phyloP scores from a whole-genome alignment of 2,329 filamentous ascomycete species.

The Penicillium psychrosexuale region DNA sequence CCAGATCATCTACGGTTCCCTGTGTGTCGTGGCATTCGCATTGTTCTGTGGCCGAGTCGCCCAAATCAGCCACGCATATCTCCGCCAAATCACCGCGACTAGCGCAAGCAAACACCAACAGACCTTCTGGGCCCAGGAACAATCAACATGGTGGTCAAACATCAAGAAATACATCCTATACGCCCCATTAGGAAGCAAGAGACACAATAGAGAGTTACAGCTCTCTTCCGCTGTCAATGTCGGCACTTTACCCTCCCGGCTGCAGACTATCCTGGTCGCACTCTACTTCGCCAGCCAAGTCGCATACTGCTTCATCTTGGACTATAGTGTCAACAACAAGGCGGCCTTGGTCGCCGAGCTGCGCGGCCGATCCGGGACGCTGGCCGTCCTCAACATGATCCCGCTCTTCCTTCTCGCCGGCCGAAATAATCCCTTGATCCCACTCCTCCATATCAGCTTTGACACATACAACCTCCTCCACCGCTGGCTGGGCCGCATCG shows the following conservation, averaged over 20 bases:
- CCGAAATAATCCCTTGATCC: slow-evolving; percentile 89
- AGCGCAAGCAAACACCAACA: slow-evolving; percentile 39
- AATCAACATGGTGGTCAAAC: slow-evolving; percentile 40
- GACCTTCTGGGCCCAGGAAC: slow-evolving; percentile 46
- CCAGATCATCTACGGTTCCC: slow-evolving; percentile 39
- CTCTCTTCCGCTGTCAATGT: slow-evolving; percentile 66
- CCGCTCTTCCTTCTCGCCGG: slow-evolving; percentile 84
- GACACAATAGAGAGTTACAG: slow-evolving; percentile 73
- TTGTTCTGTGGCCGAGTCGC: slow-evolving; percentile 42
- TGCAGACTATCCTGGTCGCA: slow-evolving; percentile 67
- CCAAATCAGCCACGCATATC: slow-evolving; percentile 45
- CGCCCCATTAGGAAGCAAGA: slow-evolving; percentile 68
- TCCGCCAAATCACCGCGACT: slow-evolving; percentile 44
- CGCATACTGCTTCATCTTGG: slow-evolving; percentile 61
- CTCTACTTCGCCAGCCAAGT: slow-evolving; percentile 71
- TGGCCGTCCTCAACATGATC: slow-evolving; percentile 87
- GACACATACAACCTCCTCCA: slow-evolving; percentile 94
- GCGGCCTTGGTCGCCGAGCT: slow-evolving; percentile 71
- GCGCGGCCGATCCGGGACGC: slow-evolving; percentile 77
- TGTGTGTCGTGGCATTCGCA: slow-evolving; percentile 34
- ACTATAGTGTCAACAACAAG: slow-evolving; percentile 43
- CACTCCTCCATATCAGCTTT: slow-evolving; percentile 79
- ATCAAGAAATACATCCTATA: slow-evolving; percentile 49
- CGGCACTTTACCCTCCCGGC: slow-evolving; percentile 74
- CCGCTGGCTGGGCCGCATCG: slow-evolving; percentile 75